These are phyloP conservation scores for Paramecium tetraurelia DNA, from an alignment of 73 alveolate genomes.

Conservation along the genomic window DNA sequence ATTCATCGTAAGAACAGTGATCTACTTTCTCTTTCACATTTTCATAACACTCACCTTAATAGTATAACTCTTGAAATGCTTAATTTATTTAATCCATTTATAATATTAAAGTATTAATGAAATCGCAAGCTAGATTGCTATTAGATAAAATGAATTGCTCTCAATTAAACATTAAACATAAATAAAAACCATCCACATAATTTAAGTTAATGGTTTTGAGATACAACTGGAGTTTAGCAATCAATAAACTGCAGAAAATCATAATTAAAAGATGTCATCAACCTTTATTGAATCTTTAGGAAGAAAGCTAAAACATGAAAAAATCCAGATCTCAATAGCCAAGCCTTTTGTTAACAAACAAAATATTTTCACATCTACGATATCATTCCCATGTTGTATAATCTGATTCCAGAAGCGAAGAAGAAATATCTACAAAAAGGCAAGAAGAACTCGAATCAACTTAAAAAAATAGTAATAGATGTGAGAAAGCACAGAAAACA, in stretches of 20 bases:
- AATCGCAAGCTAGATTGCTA: not conserved
- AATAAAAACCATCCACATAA: not conserved
- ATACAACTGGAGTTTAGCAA: not conserved
- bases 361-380: not conserved
- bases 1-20: not conserved
- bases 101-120: not conserved
- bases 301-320: not conserved
- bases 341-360: not conserved
- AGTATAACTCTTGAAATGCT: not conserved
- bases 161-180: not conserved
- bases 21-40: not conserved
- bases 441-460: not conserved
- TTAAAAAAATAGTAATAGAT: not conserved
- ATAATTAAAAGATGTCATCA: not conserved
- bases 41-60: not conserved
- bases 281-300: not conserved
- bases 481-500: not conserved
- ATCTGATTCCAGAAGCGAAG: not conserved
- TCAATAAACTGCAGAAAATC: not conserved
- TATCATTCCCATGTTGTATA: not conserved
- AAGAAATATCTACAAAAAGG: not conserved
- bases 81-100: not conserved
- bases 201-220: not conserved
- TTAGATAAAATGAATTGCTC: not conserved
- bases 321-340: not conserved